These are phyloP conservation scores for Dactylella cylindrospora DNA, from an alignment of 2,329 filamentous ascomycete genomes.

Conservation along the genomic window DNA sequence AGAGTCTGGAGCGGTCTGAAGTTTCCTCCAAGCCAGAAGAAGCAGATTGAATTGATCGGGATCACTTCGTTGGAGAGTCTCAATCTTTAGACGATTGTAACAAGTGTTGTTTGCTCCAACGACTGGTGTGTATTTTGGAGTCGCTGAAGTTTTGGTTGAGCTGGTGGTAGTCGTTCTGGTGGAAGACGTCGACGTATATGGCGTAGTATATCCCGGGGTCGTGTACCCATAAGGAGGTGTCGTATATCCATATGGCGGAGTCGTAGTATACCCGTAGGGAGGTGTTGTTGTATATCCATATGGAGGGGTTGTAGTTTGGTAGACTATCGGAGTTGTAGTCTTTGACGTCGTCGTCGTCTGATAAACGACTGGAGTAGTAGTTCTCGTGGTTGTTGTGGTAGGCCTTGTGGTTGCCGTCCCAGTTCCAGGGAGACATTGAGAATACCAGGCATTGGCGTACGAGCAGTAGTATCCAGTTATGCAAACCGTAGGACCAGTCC, in stretches of 20 bases:
- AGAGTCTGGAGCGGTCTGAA: conserved; percentile 44
- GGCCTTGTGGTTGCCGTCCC: neutral
- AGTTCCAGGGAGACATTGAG: neutral
- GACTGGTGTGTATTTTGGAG: conserved; percentile 32
- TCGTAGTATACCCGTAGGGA: neutral
- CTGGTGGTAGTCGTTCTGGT: conserved; percentile 4
- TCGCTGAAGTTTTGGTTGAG: conserved; percentile 17
- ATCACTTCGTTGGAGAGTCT: conserved; percentile 25
- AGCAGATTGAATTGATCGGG: conserved; percentile 47
- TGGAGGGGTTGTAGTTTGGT: neutral
- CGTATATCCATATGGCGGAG: conserved; percentile 1
- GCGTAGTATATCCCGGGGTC: conserved; percentile 22
- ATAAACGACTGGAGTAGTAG: conserved; percentile 16
- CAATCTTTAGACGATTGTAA: conserved; percentile 41
- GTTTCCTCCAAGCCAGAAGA: conserved; percentile 42
- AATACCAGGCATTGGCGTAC: neutral
- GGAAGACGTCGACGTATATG: conserved; percentile 1
- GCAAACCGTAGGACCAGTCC: conserved; percentile 10
- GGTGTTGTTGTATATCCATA: conserved; percentile 1
- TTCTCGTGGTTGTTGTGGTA: conserved; percentile 6
- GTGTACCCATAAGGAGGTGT: conserved; percentile 16
- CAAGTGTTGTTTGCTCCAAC: conserved; percentile 37
- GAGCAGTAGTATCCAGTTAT: conserved; percentile 1
- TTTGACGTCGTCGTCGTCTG: conserved; percentile 4
- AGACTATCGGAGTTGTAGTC: neutral